Base-by-base conservation (phyloP, 1,139 yeast species). In the Geotrichum carabidarum region DNA sequence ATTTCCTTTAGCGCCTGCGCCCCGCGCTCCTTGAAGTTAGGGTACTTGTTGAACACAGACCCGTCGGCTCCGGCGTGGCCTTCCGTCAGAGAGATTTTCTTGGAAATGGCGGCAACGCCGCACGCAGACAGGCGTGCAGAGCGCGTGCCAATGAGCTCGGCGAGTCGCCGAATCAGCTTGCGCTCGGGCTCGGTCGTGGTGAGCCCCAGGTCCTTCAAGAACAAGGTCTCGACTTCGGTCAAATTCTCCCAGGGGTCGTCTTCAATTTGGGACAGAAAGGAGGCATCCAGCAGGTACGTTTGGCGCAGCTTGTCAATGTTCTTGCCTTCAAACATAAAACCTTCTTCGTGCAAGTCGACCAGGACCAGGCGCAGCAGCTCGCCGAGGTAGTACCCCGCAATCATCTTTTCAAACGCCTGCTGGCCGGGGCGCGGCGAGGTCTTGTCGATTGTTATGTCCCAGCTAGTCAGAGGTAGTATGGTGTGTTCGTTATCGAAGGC, bases 31-130 rank as follows among this genome's bases (percentile, higher is more conserved):
- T 84, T 82, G 80, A 93, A 93, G 57, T 83, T 84, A 51, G 99
- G 99, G 76, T 93, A 93, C 75, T 80, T 87, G 79, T 89, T 86
- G 78, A 78, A 88, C 48, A 93, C 97, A 12, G 97, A 89, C 60
- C 99, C 99, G 69, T 93, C 99, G 59, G 97, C 96, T 56, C 98
- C 99, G 71, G 91, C 87, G 68, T 90, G 93, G 59, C 89, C 95
- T 44, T 80, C 74, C 57, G 76, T 74, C 75, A 84, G 81, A 58
- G 83, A 84, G 77, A 94, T 85, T 83, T 90, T 91, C 70, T 83
- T 81, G 71, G 94, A 85, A 65, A 93, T 84, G 57, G 97, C 98
- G 58, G 96, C 97, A 64, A 91, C 87, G 69, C 97, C 98, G 76
- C 97, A 90, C 54, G 89, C 86, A 40, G 96, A 85, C 63, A 93